Conservation (phyloP, 768 basidiomycete genomes). For the Phaeolepiota aurea region DNA sequence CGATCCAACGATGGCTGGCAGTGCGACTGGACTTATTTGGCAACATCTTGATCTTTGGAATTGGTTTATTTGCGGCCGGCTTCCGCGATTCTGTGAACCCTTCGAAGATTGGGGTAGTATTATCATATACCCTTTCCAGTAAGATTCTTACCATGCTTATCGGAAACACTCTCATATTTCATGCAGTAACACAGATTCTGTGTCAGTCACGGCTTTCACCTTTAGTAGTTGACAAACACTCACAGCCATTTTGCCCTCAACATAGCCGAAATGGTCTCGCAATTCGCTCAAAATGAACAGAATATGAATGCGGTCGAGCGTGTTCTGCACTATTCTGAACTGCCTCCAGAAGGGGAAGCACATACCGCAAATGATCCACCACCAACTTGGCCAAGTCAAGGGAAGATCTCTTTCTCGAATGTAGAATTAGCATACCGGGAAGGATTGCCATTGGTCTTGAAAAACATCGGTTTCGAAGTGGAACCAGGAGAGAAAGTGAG, state of each 20-base stretch:
- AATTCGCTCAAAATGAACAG: conserved; percentile 55
- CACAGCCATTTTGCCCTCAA: conserved; percentile 1
- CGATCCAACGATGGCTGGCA: conserved; percentile 59
- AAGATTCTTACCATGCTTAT: conserved; percentile 13
- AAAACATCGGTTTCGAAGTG: conserved; percentile 48
- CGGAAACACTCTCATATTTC: background rate
- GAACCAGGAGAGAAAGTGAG: conserved; percentile 57
- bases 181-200: conserved; percentile 42
- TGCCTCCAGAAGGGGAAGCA: conserved; percentile 46
- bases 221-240: too few relatives aligned
- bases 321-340: conserved; percentile 57
- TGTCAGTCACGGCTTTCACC: too few relatives aligned
- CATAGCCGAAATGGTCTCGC: conserved; percentile 44
- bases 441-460: conserved; percentile 58
- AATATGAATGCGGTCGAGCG: conserved; percentile 72
- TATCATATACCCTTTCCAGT: conserved; percentile 49
- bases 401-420: conserved; percentile 45
- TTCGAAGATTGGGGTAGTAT: conserved; percentile 52
- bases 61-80: conserved; percentile 60
- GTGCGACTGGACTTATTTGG: conserved; percentile 60
- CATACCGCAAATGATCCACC: conserved; percentile 37
- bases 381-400: conserved; percentile 39
- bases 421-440: conserved; percentile 53
- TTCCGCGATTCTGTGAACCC: conserved; percentile 49
- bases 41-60: conserved; percentile 60